Evolutionary conservation across 441 rosid species (phyloP).

Genomic region (Arabidopsis hybrid): DNA sequence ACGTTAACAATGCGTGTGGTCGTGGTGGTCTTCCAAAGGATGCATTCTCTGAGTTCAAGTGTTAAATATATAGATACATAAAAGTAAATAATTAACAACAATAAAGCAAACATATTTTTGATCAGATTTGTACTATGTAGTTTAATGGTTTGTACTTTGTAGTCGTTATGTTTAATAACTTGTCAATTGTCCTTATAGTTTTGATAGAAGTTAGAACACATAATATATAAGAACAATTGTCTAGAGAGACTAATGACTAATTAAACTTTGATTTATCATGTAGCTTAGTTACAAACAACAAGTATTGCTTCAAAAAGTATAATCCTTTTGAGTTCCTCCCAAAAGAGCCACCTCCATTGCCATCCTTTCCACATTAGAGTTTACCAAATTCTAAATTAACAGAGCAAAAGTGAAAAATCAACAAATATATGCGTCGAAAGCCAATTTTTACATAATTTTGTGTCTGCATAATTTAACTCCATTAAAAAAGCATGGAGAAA

Average conservation of each 20-base stretch:
- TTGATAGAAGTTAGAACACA: conserved; percentile 2
- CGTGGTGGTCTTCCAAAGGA: no score
- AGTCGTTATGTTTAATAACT: no score
- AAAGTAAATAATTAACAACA: no score
- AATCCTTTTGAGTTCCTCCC: conserved; percentile 67
- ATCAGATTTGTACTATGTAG: no score
- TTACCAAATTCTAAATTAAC: conserved; percentile 6
- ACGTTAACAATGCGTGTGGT: no score
- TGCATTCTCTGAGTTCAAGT: no score
- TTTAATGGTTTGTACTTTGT: no score
- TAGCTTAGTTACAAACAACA: conserved; percentile 60
- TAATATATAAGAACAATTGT: not conserved
- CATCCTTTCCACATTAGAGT: conserved; percentile 41
- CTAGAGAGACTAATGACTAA: conserved; percentile 7
- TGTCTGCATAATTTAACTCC: not conserved
- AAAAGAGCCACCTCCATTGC: conserved; percentile 72
- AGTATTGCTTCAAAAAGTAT: conserved; percentile 71
- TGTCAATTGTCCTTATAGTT: conserved; percentile 3
- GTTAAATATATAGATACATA: no score
- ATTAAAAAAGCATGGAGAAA: not conserved
- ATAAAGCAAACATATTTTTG: no score
- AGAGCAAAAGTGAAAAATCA: not conserved
- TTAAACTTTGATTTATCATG: conserved; percentile 54
- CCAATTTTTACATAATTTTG: no score
- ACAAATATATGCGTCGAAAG: no score